Evolutionary conservation across 1,284 basidiomycete species (phyloP).

Genomic region (Trichosporon sp.): DNA sequence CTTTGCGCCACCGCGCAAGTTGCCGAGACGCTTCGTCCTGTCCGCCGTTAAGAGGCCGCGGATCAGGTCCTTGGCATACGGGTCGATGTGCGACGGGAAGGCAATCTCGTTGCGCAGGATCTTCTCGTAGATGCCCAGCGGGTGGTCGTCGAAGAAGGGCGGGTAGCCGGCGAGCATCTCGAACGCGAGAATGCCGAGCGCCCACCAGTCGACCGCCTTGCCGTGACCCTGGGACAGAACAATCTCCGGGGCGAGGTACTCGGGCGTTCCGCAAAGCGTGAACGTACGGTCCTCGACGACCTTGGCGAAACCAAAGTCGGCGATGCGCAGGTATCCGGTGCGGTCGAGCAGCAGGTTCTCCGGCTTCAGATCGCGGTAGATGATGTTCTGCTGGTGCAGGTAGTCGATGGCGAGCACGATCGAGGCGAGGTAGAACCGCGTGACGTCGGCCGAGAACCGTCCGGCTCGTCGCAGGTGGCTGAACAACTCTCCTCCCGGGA

Average conservation of each 20-base stretch:
- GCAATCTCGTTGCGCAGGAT: slow-evolving; percentile 58
- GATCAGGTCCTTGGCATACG: slow-evolving; percentile 59
- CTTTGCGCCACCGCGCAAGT: slow-evolving; percentile 58
- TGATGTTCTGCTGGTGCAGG: slow-evolving; percentile 58
- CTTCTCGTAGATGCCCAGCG: slow-evolving; percentile 57
- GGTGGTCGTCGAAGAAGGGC: slow-evolving; percentile 58
- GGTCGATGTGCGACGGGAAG: slow-evolving; percentile 59
- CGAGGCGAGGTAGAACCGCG: slow-evolving; percentile 61
- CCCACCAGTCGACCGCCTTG: slow-evolving; percentile 62
- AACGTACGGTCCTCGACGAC: slow-evolving; percentile 58
- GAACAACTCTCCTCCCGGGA: slow-evolving; percentile 62
- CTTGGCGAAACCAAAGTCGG: slow-evolving; percentile 62
- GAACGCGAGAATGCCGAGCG: slow-evolving; percentile 60
- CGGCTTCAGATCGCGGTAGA: slow-evolving; percentile 61
- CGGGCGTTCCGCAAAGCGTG: slow-evolving; percentile 59
- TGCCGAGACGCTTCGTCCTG: slow-evolving; percentile 58
- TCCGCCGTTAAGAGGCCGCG: slow-evolving; percentile 58
- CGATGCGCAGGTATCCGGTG: slow-evolving; percentile 57
- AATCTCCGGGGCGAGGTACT: slow-evolving; percentile 59
- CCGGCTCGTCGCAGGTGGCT: slow-evolving; percentile 59
- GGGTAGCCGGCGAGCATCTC: slow-evolving; percentile 60
- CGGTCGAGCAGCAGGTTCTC: slow-evolving; percentile 60
- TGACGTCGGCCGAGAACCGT: slow-evolving; percentile 60
- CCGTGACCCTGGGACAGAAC: slow-evolving; percentile 60
- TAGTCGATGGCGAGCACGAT: slow-evolving; percentile 61